Percentiles rank a stretch among this genome's conserved stretches.
Evolutionary conservation across 2,329 filamentous ascomycete species (phyloP).

Genomic region (Ophiostoma perfectum): DNA sequence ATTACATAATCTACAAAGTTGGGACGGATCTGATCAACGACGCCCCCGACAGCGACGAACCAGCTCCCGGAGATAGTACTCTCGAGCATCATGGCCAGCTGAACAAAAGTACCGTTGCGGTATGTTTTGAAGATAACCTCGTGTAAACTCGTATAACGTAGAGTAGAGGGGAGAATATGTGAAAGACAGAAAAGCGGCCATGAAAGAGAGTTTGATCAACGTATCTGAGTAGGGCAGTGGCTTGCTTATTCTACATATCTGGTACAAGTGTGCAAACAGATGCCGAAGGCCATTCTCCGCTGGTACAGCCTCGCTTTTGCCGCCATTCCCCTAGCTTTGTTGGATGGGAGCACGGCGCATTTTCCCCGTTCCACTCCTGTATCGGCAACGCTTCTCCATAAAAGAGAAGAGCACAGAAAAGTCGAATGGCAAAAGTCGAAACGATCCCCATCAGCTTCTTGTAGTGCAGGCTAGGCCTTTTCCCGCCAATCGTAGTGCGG

Average conservation of each 20-base stretch:
- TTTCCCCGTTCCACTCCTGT: background rate
- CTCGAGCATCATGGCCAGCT: background rate
- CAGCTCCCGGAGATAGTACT: background rate
- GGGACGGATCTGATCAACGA: background rate
- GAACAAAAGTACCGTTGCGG: background rate
- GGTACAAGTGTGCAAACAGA: background rate
- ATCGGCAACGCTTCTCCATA: slow-evolving; percentile 6
- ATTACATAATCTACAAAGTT: background rate
- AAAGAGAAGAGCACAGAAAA: background rate
- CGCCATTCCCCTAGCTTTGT: background rate
- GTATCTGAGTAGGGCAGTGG: no score
- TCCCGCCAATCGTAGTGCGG: slow-evolving; percentile 16
- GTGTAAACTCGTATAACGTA: no score
- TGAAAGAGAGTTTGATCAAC: background rate
- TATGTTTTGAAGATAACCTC: no score
- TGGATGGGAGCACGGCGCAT: background rate
- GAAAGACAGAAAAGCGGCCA: background rate
- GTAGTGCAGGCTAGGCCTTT: background rate
- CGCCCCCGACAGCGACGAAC: background rate
- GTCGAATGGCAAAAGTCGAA: background rate
- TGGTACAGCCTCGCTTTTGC: background rate
- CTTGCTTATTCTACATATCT: background rate
- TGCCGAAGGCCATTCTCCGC: slow-evolving; percentile 6
- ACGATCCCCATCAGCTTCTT: background rate
- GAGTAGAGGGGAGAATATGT: no score